These are phyloP conservation scores for Edaphochlamys debaryana DNA, from an alignment of 139 green algal species.

Conservation along the genomic window DNA sequence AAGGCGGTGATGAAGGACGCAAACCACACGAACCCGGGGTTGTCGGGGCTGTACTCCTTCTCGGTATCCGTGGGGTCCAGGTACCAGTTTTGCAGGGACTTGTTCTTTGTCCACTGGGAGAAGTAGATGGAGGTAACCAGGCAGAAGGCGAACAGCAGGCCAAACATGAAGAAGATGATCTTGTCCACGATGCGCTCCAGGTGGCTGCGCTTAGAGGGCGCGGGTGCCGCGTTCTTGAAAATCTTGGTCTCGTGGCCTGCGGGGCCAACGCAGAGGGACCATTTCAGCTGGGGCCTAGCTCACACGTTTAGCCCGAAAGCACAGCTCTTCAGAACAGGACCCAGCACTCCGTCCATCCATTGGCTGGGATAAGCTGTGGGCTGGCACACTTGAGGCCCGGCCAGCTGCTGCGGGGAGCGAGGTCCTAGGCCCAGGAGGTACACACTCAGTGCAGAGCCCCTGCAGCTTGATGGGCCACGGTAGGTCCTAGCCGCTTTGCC, in stretches of 20 bases:
- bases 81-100: conserved; percentile 65
- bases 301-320: too few species aligned
- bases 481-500: too few species aligned
- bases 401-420: too few species aligned
- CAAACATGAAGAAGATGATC: conserved; percentile 83
- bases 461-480: too few species aligned
- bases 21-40: conserved; percentile 51
- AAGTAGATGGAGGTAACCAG: conserved; percentile 63
- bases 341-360: too few species aligned
- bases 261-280: too few species aligned
- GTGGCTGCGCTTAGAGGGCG: conserved; percentile 75
- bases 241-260: conserved; percentile 85
- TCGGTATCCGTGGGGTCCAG: conserved; percentile 44
- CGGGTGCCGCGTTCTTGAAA: conserved; percentile 74
- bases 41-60: conserved; percentile 58
- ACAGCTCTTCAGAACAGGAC: too few species aligned
- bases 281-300: too few species aligned
- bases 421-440: too few species aligned
- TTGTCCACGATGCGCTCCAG: conserved; percentile 79
- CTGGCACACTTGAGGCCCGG: too few species aligned
- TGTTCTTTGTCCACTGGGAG: conserved; percentile 59
- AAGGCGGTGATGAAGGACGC: conserved; percentile 82
- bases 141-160: conserved; percentile 76
- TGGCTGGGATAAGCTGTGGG: too few species aligned
- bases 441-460: too few species aligned